These are phyloP conservation scores for Capronia epimyces DNA, from an alignment of 2,329 filamentous ascomycete genomes.

Conservation along the genomic window DNA sequence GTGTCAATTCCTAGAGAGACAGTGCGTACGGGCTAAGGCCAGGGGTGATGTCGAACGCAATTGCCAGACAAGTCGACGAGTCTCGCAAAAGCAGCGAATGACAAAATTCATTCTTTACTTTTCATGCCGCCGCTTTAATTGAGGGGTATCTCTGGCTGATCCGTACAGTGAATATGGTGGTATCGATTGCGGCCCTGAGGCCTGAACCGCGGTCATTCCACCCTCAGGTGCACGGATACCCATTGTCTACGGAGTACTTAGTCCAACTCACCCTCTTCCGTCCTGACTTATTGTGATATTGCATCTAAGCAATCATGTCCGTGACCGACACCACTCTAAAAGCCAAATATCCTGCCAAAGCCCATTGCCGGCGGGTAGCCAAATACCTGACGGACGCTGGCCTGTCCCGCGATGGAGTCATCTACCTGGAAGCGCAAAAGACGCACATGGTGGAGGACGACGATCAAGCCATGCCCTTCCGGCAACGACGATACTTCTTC, in stretches of 20 bases:
- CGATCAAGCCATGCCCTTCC: conserved; percentile 74
- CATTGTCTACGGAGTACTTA: neutral
- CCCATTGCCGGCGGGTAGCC: conserved; percentile 77
- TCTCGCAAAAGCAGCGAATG: no score
- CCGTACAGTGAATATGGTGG: no score
- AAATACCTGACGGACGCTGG: conserved; percentile 64
- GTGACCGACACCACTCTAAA: conserved; percentile 35
- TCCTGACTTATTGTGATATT: neutral
- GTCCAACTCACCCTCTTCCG: neutral
- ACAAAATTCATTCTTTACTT: no score
- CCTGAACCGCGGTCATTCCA: no score
- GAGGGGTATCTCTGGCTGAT: no score
- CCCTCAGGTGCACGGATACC: neutral
- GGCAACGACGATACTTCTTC: conserved; percentile 88
- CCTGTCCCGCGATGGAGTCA: conserved; percentile 61
- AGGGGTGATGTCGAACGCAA: no score
- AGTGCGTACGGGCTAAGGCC: no score
- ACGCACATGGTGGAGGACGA: conserved; percentile 82
- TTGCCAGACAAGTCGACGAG: no score
- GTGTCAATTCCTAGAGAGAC: no score
- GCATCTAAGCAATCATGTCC: conserved; percentile 15
- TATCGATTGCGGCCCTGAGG: no score
- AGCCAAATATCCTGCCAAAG: conserved; percentile 73
- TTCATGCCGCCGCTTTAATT: no score
- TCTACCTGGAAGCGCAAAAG: conserved; percentile 84